These are phyloP conservation scores for Adansonia rubrostipa DNA, from an alignment of 441 rosid species.

Conservation along the genomic window DNA sequence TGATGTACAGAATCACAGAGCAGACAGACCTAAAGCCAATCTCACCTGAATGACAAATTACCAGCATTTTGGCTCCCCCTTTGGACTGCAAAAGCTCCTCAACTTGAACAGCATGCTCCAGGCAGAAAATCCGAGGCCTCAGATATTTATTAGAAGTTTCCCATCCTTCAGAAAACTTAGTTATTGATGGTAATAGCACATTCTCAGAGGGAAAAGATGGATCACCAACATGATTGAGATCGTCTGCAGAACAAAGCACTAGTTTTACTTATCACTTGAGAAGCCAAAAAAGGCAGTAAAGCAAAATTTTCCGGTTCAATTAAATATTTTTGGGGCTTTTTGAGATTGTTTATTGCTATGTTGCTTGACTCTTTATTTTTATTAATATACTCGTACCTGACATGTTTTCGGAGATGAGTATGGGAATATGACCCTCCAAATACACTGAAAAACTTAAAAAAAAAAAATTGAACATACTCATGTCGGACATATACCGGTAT, in stretches of 20 bases:
- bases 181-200: slow-evolving; percentile 34
- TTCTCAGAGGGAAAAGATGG: slow-evolving; percentile 39
- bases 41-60: slow-evolving; percentile 97
- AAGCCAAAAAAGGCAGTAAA: slow-evolving; percentile 23
- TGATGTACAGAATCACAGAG: neutral
- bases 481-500: too few species aligned
- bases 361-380: too few species aligned
- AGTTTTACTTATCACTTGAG: slow-evolving; percentile 31
- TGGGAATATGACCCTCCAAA: too few species aligned
- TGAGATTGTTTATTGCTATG: too few species aligned
- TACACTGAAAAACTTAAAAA: too few species aligned
- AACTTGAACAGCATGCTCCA: slow-evolving; percentile 87
- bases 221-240: slow-evolving; percentile 28
- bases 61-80: slow-evolving; percentile 82
- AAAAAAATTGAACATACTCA: too few species aligned
- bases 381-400: too few species aligned
- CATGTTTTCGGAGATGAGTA: too few species aligned
- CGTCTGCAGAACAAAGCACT: slow-evolving; percentile 42
- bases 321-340: neutral
- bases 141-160: slow-evolving; percentile 53
- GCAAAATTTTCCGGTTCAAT: slow-evolving; percentile 23
- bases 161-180: slow-evolving; percentile 45
- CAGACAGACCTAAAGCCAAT: slow-evolving; percentile 17
- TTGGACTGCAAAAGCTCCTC: slow-evolving; percentile 67
- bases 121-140: slow-evolving; percentile 95